phyloP scores from a whole-genome alignment of 305 asterid genomes.

The Rubia balearica region DNA sequence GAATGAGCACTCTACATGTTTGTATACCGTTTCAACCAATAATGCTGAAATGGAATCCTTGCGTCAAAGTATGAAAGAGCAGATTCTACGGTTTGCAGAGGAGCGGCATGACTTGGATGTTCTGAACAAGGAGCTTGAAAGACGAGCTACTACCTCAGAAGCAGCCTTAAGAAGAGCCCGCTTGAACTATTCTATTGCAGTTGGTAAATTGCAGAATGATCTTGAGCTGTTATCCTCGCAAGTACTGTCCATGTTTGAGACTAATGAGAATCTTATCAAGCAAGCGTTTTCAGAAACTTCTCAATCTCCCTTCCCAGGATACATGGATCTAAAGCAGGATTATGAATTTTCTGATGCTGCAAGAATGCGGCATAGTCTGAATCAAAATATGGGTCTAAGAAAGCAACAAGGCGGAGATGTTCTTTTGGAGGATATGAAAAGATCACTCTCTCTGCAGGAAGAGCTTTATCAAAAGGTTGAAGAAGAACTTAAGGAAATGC shows the following conservation, averaged over 20 bases:
- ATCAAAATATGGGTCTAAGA: slow-evolving; percentile 34
- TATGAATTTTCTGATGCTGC: slow-evolving; percentile 33
- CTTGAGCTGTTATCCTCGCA: slow-evolving; percentile 94
- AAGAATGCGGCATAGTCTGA: slow-evolving; percentile 28
- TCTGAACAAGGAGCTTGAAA: slow-evolving; percentile 72
- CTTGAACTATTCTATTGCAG: slow-evolving; percentile 92
- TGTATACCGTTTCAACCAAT: slow-evolving; percentile 54
- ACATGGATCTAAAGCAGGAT: slow-evolving; percentile 21
- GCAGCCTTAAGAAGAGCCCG: slow-evolving; percentile 89
- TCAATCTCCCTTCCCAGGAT: slow-evolving; percentile 27
- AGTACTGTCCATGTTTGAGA: slow-evolving; percentile 87
- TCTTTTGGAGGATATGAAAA: slow-evolving; percentile 76
- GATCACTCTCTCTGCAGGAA: slow-evolving; percentile 70
- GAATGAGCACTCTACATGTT: slow-evolving; percentile 78
- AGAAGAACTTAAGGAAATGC: slow-evolving; percentile 75
- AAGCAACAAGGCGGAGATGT: slow-evolving; percentile 66
- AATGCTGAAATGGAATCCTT: slow-evolving; percentile 67
- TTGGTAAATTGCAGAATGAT: slow-evolving; percentile 89
- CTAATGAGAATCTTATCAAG: slow-evolving; percentile 79
- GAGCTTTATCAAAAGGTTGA: slow-evolving; percentile 76
- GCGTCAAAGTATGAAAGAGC: slow-evolving; percentile 54
- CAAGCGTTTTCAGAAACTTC: slow-evolving; percentile 63
- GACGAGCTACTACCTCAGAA: slow-evolving; percentile 69
- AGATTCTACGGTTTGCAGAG: slow-evolving; percentile 45
- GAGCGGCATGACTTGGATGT: slow-evolving; percentile 61